Conservation (phyloP, 2,329 filamentous ascomycete species). For the Nakataea oryzae region DNA sequence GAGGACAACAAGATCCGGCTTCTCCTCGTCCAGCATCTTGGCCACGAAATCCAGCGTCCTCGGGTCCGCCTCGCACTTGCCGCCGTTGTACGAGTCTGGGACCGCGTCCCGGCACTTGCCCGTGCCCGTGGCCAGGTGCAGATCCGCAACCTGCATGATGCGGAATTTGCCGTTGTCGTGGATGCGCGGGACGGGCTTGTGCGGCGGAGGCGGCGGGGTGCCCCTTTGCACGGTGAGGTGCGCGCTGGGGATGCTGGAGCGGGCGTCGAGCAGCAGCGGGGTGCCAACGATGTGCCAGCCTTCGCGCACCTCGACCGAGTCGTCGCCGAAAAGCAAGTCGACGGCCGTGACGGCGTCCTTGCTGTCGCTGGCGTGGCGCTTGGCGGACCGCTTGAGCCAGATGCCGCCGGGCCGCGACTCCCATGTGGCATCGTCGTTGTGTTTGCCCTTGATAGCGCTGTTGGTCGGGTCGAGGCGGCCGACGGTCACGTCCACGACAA, state of each 20-base stretch:
- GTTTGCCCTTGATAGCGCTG: constrained; percentile 31
- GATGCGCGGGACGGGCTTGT: constrained; percentile 67
- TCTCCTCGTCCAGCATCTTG: constrained; percentile 79
- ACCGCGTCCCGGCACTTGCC: constrained; percentile 80
- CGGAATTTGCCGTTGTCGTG: constrained; percentile 90
- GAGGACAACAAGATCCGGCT: constrained; percentile 82
- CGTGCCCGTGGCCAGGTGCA: constrained; percentile 85
- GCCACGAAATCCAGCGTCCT: constrained; percentile 84
- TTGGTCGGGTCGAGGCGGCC: constrained; percentile 59
- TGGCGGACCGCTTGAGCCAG: constrained; percentile 70
- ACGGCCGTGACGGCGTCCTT: constrained; percentile 66
- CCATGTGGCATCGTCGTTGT: constrained; percentile 56
- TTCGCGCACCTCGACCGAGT: constrained; percentile 79
- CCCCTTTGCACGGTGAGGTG: constrained; percentile 74
- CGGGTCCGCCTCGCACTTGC: constrained; percentile 81
- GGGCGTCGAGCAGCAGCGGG: constrained; percentile 58
- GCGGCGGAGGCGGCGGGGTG: constrained; percentile 40
- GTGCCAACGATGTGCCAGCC: constrained; percentile 75
- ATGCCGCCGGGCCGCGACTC: constrained; percentile 67
- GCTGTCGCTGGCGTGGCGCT: constrained; percentile 64
- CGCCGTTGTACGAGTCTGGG: constrained; percentile 60
- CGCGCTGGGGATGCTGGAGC: constrained; percentile 52
- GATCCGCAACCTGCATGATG: constrained; percentile 90
- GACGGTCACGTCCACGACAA: constrained; percentile 70
- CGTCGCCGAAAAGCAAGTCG: constrained; percentile 81